phyloP scores from a whole-genome alignment of 768 basidiomycete species.

The Termitomyces sp. region DNA sequence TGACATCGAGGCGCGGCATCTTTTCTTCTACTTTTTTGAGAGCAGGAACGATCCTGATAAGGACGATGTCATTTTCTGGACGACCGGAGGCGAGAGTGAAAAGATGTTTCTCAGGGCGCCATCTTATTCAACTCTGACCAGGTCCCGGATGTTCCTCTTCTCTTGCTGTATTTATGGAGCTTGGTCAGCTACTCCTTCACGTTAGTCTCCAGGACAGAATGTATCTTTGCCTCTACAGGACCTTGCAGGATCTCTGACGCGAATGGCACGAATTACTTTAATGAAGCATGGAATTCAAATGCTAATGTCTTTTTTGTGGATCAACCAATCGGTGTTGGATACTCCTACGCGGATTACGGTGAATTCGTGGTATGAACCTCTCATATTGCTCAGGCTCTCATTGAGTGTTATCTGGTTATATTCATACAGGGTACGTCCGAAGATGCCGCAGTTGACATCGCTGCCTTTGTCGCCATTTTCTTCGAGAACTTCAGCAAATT shows the following conservation, averaged over 20 bases:
- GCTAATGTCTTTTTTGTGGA: slow-evolving; percentile 62
- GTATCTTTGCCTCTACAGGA: slow-evolving; percentile 26
- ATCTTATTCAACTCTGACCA: neutral
- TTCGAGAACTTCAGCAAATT: slow-evolving; percentile 70
- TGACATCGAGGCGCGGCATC: slow-evolving; percentile 53
- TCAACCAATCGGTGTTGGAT: slow-evolving; percentile 57
- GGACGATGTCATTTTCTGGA: slow-evolving; percentile 59
- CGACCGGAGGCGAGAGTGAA: slow-evolving; percentile 32
- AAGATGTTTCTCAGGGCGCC: neutral
- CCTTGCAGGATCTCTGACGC: slow-evolving; percentile 58
- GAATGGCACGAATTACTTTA: slow-evolving; percentile 47
- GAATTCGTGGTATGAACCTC: slow-evolving; percentile 42
- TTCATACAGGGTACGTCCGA: slow-evolving; percentile 47
- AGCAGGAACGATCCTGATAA: slow-evolving; percentile 53
- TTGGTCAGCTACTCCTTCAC: slow-evolving; percentile 31
- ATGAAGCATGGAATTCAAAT: slow-evolving; percentile 62
- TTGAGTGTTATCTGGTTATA: neutral
- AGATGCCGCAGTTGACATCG: slow-evolving; percentile 65
- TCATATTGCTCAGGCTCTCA: neutral
- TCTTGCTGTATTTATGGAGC: slow-evolving; percentile 68
- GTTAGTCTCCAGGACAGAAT: neutral
- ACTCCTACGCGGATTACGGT: slow-evolving; percentile 60
- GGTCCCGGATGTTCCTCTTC: slow-evolving; percentile 40
- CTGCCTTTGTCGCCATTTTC: slow-evolving; percentile 65
- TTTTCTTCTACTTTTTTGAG: slow-evolving; percentile 80